Evolutionary conservation across 306 rosid species (phyloP).

Genomic region (Cyamopsis tetragonoloba): DNA sequence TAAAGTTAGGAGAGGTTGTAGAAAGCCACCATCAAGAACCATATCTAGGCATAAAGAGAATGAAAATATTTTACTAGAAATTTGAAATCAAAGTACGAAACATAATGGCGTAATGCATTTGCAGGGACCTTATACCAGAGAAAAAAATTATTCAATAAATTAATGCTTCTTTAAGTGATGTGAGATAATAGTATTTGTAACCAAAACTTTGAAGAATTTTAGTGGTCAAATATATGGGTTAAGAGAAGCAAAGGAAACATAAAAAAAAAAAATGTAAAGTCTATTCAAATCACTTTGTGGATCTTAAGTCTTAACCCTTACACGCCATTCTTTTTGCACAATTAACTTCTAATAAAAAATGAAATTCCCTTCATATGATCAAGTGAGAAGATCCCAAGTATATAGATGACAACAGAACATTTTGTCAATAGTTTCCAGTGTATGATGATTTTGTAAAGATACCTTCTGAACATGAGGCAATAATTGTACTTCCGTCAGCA

Average conservation of each 20-base stretch:
- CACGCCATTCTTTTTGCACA: neutral
- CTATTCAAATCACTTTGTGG: constrained; percentile 17
- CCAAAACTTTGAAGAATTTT: neutral
- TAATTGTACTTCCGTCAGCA: constrained; percentile 89
- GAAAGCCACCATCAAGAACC: constrained; percentile 9
- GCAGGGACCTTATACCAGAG: neutral
- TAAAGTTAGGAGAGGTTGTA: constrained; percentile 19
- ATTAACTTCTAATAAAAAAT: constrained; percentile 3
- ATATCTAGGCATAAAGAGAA: neutral
- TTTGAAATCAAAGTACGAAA: constrained; percentile 1
- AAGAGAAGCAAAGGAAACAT: constrained; percentile 10
- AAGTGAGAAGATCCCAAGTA: constrained; percentile 16
- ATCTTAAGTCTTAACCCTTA: constrained; percentile 5
- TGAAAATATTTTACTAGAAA: neutral
- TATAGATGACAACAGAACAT: neutral
- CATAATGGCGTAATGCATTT: constrained; percentile 2
- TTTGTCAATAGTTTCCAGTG: neutral
- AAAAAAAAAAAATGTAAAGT: neutral
- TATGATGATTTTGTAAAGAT: constrained; percentile 15
- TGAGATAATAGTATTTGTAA: neutral
- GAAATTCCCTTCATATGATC: constrained; percentile 16
- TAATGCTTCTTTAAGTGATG: constrained; percentile 2
- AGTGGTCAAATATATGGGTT: neutral
- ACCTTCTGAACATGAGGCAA: constrained; percentile 99
- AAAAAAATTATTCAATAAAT: neutral